Conservation (phyloP, 257 asterid genomes). For the Penstemon eatonii region DNA sequence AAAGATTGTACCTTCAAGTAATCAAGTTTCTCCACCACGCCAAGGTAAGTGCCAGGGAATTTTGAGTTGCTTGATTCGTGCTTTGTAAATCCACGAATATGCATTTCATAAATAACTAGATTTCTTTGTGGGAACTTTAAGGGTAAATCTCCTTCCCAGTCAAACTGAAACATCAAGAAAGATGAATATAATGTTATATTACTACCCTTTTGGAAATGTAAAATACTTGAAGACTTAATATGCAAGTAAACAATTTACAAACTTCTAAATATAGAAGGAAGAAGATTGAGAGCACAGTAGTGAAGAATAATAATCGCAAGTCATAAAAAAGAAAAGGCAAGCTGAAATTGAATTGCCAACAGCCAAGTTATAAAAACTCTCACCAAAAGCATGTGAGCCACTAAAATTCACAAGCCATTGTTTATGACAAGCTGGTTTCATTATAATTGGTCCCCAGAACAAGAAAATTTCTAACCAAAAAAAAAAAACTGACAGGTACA, state of each 20-base stretch:
- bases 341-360: conserved; percentile 6
- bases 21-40: conserved; percentile 92
- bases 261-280: neutral
- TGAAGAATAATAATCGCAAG: too few species aligned
- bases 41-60: conserved; percentile 85
- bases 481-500: neutral
- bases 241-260: conserved; percentile 9
- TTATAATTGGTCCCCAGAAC: neutral
- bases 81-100: conserved; percentile 92
- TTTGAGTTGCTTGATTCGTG: conserved; percentile 79
- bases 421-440: conserved; percentile 3
- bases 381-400: neutral
- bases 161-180: conserved; percentile 60
- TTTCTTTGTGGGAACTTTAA: conserved; percentile 70
- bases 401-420: conserved; percentile 2
- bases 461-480: neutral
- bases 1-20: conserved; percentile 65
- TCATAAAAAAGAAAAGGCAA: neutral
- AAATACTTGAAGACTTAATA: conserved; percentile 7
- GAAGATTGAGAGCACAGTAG: neutral
- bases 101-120: conserved; percentile 87
- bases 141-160: conserved; percentile 98
- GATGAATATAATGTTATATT: conserved; percentile 9
- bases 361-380: too few species aligned
- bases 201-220: conserved; percentile 24